Evolutionary conservation across 176 grass and related monocot species (phyloP).

Genomic region (Juncus effusus): DNA sequence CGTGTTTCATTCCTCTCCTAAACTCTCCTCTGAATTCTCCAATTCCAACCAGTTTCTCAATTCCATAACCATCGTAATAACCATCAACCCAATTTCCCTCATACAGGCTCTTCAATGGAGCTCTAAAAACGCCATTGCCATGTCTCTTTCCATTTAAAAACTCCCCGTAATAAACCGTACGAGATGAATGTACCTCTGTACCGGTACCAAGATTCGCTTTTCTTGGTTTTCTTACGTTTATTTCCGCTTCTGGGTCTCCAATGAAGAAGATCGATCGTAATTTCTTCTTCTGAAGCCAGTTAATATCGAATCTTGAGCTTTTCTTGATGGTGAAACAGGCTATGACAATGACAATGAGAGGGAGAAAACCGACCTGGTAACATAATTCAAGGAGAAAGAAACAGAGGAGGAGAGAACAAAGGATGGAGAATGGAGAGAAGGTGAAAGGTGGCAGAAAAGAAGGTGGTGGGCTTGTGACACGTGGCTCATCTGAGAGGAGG

Average conservation of each 20-base stretch:
- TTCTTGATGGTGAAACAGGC: slow-evolving; percentile 17
- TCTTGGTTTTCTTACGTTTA: slow-evolving; percentile 18
- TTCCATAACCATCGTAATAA: slow-evolving; percentile 57
- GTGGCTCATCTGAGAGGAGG: no score
- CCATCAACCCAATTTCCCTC: slow-evolving; percentile 80
- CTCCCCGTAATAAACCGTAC: slow-evolving; percentile 73
- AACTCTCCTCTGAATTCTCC: slow-evolving; percentile 65
- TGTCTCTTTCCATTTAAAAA: slow-evolving; percentile 55
- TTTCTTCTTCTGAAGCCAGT: background rate
- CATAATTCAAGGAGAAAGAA: slow-evolving; percentile 30
- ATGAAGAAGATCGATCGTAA: slow-evolving; percentile 49
- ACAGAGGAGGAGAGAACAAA: slow-evolving; percentile 23
- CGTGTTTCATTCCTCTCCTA: slow-evolving; percentile 41
- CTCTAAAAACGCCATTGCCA: slow-evolving; percentile 55
- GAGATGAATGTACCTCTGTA: slow-evolving; percentile 59
- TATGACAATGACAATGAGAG: background rate
- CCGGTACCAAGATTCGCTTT: slow-evolving; percentile 18
- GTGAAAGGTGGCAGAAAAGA: no score
- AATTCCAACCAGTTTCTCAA: slow-evolving; percentile 52
- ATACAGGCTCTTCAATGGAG: slow-evolving; percentile 44
- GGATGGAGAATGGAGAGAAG: slow-evolving; percentile 6
- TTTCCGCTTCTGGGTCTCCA: slow-evolving; percentile 51
- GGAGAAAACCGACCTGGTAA: slow-evolving; percentile 7
- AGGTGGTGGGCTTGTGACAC: no score
- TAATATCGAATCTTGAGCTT: slow-evolving; percentile 10